Percentiles rank a stretch among this genome's conserved stretches.
phyloP scores from a whole-genome alignment of 805 yeast species.

The Candida andamanensis region DNA sequence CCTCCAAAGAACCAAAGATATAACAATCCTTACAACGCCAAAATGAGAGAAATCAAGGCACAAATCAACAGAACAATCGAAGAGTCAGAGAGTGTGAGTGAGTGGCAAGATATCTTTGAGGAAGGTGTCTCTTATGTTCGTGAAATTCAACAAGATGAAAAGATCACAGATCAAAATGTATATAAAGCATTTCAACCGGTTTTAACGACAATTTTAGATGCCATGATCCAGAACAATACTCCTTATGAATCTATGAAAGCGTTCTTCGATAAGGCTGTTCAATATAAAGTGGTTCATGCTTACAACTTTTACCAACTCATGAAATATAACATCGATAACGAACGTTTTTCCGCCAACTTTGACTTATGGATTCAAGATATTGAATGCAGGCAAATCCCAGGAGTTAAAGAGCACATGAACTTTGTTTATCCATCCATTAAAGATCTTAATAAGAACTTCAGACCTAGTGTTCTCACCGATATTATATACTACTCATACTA shows the following conservation, averaged over 20 bases:
- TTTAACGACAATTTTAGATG: constrained; percentile 7
- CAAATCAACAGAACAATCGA: constrained; percentile 26
- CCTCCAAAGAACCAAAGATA: background rate
- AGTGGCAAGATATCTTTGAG: constrained; percentile 32
- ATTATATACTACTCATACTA: constrained; percentile 32
- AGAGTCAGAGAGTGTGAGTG: constrained; percentile 17
- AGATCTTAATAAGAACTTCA: background rate
- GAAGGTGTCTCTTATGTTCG: constrained; percentile 37
- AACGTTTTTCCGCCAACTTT: constrained; percentile 21
- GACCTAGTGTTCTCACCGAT: constrained; percentile 11
- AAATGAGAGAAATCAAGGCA: constrained; percentile 26
- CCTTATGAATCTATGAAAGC: too few species aligned
- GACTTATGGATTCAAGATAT: constrained; percentile 29
- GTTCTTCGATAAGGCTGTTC: constrained; percentile 23
- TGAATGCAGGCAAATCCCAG: constrained; percentile 15
- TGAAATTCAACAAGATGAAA: constrained; percentile 31
- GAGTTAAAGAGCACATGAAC: background rate
- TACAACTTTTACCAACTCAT: constrained; percentile 25
- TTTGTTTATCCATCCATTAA: background rate
- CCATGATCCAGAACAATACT: constrained; percentile 9
- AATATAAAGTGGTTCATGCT: constrained; percentile 28
- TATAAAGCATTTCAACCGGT: constrained; percentile 21
- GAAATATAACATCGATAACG: constrained; percentile 14
- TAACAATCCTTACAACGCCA: constrained; percentile 1
- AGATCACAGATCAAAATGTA: background rate